phyloP scores from a whole-genome alignment of 2,329 filamentous ascomycete species.

The Curvularia sp. region DNA sequence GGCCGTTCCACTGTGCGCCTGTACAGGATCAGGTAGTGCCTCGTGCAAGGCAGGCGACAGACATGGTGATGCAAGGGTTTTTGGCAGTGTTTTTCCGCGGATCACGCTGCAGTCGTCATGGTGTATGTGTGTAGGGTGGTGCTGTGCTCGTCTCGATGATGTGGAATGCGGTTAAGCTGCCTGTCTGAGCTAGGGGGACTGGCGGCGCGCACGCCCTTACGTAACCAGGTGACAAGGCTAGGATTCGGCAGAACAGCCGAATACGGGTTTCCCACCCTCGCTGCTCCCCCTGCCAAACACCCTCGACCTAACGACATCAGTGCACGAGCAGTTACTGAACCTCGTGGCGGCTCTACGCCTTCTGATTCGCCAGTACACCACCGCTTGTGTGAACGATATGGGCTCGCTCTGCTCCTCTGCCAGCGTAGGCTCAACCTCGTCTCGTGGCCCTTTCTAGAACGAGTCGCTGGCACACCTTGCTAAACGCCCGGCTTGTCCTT shows the following conservation, averaged over 20 bases:
- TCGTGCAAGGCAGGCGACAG: constrained; percentile 1
- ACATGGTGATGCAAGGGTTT: constrained; percentile 13
- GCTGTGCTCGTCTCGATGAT: background rate
- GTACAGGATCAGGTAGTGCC: constrained; percentile 2
- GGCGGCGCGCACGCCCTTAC: constrained; percentile 15
- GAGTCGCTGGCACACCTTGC: constrained; percentile 31
- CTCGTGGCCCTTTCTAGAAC: constrained; percentile 46
- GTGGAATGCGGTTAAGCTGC: constrained; percentile 20
- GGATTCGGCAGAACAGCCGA: constrained; percentile 28
- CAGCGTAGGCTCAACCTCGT: constrained; percentile 47
- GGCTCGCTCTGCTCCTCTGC: constrained; percentile 34
- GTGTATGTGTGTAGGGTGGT: background rate
- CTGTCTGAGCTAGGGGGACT: constrained; percentile 18
- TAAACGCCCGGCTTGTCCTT: constrained; percentile 38
- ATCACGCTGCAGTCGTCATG: background rate
- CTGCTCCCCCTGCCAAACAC: constrained; percentile 14
- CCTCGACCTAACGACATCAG: constrained; percentile 22
- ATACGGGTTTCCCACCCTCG: constrained; percentile 5
- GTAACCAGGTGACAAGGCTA: constrained; percentile 18
- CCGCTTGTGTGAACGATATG: constrained; percentile 39
- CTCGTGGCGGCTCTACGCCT: constrained; percentile 28
- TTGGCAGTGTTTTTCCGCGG: background rate
- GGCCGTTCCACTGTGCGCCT: constrained; percentile 22
- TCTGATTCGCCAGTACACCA: constrained; percentile 35
- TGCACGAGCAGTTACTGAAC: constrained; percentile 20